Percentiles rank a stretch among this genome's conserved stretches.
These are phyloP conservation scores for Rhodotorula sp. DNA, from an alignment of 1,284 basidiomycete genomes.

Conservation along the genomic window DNA sequence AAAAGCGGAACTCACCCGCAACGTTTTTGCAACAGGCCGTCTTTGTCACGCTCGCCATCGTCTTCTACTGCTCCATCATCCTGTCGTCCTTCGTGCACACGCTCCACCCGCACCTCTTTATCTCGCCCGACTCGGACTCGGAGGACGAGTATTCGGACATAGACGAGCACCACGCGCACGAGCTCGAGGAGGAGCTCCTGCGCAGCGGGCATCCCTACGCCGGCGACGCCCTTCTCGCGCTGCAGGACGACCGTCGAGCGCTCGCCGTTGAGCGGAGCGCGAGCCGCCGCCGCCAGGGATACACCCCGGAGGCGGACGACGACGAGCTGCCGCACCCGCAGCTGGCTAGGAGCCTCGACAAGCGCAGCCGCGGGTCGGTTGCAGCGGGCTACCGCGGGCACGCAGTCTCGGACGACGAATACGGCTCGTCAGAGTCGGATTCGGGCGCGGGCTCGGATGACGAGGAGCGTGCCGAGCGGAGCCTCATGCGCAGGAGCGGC, in stretches of 20 bases:
- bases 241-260: too few species aligned
- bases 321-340: neutral
- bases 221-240: constrained; percentile 4
- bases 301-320: neutral
- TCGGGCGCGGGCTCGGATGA: neutral
- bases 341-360: neutral
- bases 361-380: neutral
- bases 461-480: neutral
- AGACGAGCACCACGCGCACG: neutral
- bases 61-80: constrained; percentile 25
- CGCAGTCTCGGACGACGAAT: neutral
- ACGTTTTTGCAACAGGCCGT: constrained; percentile 4
- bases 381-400: neutral
- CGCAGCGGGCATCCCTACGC: constrained; percentile 5
- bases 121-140: constrained; percentile 20
- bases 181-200: constrained; percentile 2
- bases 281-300: neutral
- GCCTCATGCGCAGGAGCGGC: neutral
- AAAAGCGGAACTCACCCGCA: neutral
- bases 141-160: constrained; percentile 32
- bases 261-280: neutral
- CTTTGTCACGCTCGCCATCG: constrained; percentile 22
- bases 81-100: constrained; percentile 29
- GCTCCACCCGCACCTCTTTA: constrained; percentile 29
- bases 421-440: neutral